Evolutionary conservation across 2,329 filamentous ascomycete genomes (phyloP), one percentile per base, ranked within the genome.

Genomic region (Colletotrichum phormii): DNA sequence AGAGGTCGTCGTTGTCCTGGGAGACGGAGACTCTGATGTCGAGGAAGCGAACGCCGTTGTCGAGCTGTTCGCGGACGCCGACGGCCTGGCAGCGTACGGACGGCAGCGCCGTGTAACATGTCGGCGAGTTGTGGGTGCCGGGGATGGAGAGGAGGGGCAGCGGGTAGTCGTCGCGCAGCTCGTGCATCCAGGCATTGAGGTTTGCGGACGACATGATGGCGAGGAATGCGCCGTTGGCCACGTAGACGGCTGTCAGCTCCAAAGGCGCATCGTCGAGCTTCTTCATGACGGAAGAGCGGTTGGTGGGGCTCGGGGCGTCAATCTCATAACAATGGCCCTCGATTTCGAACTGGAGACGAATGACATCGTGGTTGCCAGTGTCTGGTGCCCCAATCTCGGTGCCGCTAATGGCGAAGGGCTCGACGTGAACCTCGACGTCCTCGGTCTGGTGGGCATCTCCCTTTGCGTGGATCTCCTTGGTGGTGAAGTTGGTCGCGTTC

Each of bases 81-180:
- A 95, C 94, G 42, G 94, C 92, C 84, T 99, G 97, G 82, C 97
- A 98, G 51, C 97, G 93, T 49, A 98, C 97, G 1, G 95, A 97
- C 1, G 97, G 97, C 5, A 98, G 89, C 13, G 97, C 95, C 61
- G 90, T 89, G 85, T 97, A 89, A 84, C 90, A 93, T 11, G 95
- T 97, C 7, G 97, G 94, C 22, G 94, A 94, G 84, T 99, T 98
- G 86, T 99, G 97, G 0, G 97, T 98, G 75, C 97, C 97, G 0
- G 97, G 97, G 75, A 98, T 97, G 62, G 93, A 97, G 62, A 99
- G 90, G 3, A 92, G 89, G 1, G 94, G 93, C 5, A 98, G 86
- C 1, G 94, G 91, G 64, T 90, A 92, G 24, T 91, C 88, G 78
- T 95, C 90, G 73, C 88, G 86, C 54, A 98, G 87, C 74, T 91